Evolutionary conservation across 441 rosid genomes (phyloP).

Genomic region (Adansonia madagascariensis): DNA sequence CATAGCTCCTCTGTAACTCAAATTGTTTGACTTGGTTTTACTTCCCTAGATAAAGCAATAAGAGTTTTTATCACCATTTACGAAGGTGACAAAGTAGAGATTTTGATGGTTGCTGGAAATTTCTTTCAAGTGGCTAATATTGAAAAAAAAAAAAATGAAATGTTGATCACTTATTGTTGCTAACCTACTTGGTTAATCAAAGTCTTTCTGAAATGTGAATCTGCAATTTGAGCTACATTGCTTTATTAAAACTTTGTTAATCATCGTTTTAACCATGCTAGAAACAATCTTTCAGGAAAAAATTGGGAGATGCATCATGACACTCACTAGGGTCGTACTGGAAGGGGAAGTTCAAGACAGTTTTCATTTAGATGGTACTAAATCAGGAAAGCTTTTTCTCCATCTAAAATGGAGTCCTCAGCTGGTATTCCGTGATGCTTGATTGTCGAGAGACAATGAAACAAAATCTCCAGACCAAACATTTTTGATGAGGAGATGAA

Average conservation of each 20-base stretch:
- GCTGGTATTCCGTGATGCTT: conserved; percentile 59
- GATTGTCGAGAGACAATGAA: conserved; percentile 7
- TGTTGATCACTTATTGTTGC: background rate
- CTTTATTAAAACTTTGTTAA: background rate
- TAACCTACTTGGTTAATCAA: background rate
- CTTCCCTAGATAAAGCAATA: background rate
- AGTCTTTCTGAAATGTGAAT: background rate
- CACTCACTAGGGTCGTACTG: conserved; percentile 77
- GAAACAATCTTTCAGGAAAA: conserved; percentile 53
- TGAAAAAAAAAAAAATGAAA: background rate
- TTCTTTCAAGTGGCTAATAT: background rate
- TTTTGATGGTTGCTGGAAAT: background rate
- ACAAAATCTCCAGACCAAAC: background rate
- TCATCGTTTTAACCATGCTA: background rate
- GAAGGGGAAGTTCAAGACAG: conserved; percentile 80
- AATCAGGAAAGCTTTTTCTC: conserved; percentile 64
- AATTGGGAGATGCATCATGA: conserved; percentile 84
- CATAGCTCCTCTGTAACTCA: background rate
- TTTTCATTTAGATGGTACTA: conserved; percentile 59
- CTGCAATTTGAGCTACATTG: background rate
- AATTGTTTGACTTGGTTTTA: background rate
- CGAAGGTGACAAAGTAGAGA: background rate
- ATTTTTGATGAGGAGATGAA: background rate
- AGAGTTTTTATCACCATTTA: background rate
- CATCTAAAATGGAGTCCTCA: conserved; percentile 84